phyloP scores from a whole-genome alignment of 2,329 filamentous ascomycete genomes.

The Sclerotinia borealis region DNA sequence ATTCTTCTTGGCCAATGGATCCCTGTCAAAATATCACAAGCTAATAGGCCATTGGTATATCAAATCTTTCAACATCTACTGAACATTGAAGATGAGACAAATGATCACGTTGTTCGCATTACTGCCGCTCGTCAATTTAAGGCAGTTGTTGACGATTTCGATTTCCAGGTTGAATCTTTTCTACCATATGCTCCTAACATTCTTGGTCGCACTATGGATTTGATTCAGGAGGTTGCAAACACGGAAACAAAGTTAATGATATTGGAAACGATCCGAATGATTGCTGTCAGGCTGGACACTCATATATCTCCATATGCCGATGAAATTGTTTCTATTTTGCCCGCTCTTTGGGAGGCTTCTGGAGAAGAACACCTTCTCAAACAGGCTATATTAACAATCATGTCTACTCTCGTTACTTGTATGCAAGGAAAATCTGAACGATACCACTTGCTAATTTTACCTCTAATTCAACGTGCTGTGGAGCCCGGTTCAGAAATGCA shows the following conservation, averaged over 20 bases:
- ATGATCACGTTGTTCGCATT: constrained; percentile 87
- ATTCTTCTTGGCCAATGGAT: constrained; percentile 91
- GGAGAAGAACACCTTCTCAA: constrained; percentile 83
- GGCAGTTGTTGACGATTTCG: constrained; percentile 75
- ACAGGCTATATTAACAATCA: constrained; percentile 81
- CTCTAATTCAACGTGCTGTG: constrained; percentile 74
- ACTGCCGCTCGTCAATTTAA: constrained; percentile 84
- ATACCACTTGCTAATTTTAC: constrained; percentile 75
- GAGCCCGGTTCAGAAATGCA: constrained; percentile 69
- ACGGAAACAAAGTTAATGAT: constrained; percentile 89
- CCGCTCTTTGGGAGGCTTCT: constrained; percentile 76
- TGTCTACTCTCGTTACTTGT: constrained; percentile 77
- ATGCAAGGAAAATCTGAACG: constrained; percentile 72
- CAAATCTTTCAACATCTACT: constrained; percentile 86
- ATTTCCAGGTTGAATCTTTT: constrained; percentile 69
- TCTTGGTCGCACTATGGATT: constrained; percentile 63
- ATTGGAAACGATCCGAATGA: constrained; percentile 74
- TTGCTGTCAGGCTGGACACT: constrained; percentile 76
- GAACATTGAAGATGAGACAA: constrained; percentile 67
- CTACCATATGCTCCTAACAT: constrained; percentile 70
- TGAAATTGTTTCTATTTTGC: constrained; percentile 73
- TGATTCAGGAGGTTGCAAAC: constrained; percentile 74
- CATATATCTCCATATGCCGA: constrained; percentile 65
- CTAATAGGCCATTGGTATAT: constrained; percentile 70
- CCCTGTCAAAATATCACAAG: constrained; percentile 63